These are phyloP conservation scores for Leucaena leucocephala DNA, from an alignment of 306 rosid genomes.

Conservation along the genomic window DNA sequence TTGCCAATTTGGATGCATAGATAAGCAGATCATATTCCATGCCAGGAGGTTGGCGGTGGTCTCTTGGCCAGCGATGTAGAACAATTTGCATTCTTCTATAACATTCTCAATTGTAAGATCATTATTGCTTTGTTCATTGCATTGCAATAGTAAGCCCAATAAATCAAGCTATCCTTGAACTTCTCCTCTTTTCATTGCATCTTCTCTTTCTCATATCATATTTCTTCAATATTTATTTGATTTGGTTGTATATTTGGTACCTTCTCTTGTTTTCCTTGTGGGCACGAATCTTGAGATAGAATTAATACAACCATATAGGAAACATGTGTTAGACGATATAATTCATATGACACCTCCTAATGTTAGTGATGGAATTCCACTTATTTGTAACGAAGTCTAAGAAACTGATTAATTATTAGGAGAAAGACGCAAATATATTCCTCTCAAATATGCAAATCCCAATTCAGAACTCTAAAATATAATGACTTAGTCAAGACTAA, in stretches of 20 bases:
- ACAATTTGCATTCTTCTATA: constrained; percentile 62
- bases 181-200: constrained; percentile 34
- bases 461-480: too few relatives aligned
- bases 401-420: too few relatives aligned
- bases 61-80: constrained; percentile 62
- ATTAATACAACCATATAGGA: neutral
- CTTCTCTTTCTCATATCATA: constrained; percentile 43
- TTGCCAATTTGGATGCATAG: constrained; percentile 54
- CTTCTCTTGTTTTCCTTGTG: constrained; percentile 45
- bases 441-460: too few relatives aligned
- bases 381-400: neutral
- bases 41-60: constrained; percentile 52
- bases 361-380: neutral
- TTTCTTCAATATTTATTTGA: constrained; percentile 39
- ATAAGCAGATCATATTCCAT: constrained; percentile 52
- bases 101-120: constrained; percentile 48
- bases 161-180: constrained; percentile 37
- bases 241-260: constrained; percentile 42
- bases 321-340: neutral
- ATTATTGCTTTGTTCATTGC: constrained; percentile 31
- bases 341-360: too few relatives aligned
- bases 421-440: too few relatives aligned
- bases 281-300: constrained; percentile 45
- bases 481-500: too few relatives aligned
- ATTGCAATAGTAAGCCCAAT: constrained; percentile 41